Base-by-base conservation (phyloP, 2,329 filamentous ascomycete species). In the Fusarium neocosmosporiellum region DNA sequence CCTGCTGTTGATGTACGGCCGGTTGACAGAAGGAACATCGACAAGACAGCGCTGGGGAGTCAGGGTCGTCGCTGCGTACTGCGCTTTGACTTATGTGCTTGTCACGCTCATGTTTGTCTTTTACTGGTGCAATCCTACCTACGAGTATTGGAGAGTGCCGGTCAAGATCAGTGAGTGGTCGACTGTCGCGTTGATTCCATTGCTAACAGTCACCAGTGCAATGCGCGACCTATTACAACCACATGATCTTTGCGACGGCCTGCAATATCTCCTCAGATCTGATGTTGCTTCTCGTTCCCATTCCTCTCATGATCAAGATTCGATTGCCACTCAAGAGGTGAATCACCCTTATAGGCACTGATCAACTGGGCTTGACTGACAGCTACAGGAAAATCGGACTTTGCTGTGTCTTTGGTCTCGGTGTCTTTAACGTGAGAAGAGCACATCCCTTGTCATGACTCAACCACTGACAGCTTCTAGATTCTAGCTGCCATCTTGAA, bases 401-500 rank as follows among this genome's bases (percentile, higher is more conserved):
- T 1, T 83, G 87, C 53, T 83, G 81, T 33, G 84, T 91, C 33
- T 91, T 92, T 77, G 82, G 85, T 3, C 82, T 91, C 3, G 90
- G 90, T 1, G 75, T 87, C 5, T 87, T 89, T 67, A 83, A 83
- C 53, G 79, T 79, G 59, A 73, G 74, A 50, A 36, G 14, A n/a
- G 1, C 7, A 6, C 7, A 14, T 5, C 29, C 8, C 7, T 3
- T 11, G 31, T 24, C n/a, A 10, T 3, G 13, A 5, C 63, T 10
- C 22, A 24, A 20, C n/a, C 55, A 33, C 36, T 24, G 18, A n/a
- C 54, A 3, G 18, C 81, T 14, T 48, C 4, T 8, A 87, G 74
- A 88, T 91, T 59, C 80, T 91, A 16, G 87, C 87, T 20, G 88
- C 89, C 13, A 84, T 88, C 7, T 81, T 91, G 18, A 91, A 90